Base-by-base conservation (phyloP, 1,139 yeast genomes). In the Zygoascus hellenicus region DNA sequence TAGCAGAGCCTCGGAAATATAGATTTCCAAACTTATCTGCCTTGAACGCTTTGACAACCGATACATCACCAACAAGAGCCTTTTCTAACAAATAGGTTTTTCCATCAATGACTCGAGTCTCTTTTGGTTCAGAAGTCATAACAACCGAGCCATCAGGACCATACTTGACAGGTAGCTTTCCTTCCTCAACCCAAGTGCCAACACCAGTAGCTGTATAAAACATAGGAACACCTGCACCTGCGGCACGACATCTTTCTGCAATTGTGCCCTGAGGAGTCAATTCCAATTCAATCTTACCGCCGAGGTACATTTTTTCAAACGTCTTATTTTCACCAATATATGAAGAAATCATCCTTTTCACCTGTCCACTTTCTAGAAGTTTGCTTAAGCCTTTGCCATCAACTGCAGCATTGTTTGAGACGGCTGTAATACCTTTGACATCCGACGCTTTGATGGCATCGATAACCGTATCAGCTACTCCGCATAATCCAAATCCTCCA, bases 401-500 rank as follows among this genome's bases (percentile, higher is more conserved):
- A n/a, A 72, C 57, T 3, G 78, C 79, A 13, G 76, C 76, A 55
- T 75, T 75, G 59, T 75, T 75, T n/a, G 78, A 74, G 2, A 71
- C 77, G 3, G 72, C 74, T 4, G 75, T 71, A 38, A 74, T 61
- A 43, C 68, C 62, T 11, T 51, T 59, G 42, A 73, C 61, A 2
- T 64, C 63, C 38, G 75, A 58, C 19, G 67, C 76, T 45, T 65
- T 63, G 5, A 43, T 17, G 15, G 46, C 46, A 19, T 43, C 31
- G 45, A 74, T 70, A 19, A 73, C 57, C 1, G 76, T 71, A 38
- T 71, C 74, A 5, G 78, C 76, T 14, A 73, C 67, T 5, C 78
- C 78, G 49, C 74, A 68, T 14, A 74, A 60, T 0, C 78, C 78
- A 57, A 75, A 75, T 2, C 78, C 78, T n/a, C 78, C 78, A 7